A percentile compares a stretch with the other conserved stretches of the same genome.
Conservation (phyloP, 2,329 filamentous ascomycete genomes). For the Cladobotryum protrusum region DNA sequence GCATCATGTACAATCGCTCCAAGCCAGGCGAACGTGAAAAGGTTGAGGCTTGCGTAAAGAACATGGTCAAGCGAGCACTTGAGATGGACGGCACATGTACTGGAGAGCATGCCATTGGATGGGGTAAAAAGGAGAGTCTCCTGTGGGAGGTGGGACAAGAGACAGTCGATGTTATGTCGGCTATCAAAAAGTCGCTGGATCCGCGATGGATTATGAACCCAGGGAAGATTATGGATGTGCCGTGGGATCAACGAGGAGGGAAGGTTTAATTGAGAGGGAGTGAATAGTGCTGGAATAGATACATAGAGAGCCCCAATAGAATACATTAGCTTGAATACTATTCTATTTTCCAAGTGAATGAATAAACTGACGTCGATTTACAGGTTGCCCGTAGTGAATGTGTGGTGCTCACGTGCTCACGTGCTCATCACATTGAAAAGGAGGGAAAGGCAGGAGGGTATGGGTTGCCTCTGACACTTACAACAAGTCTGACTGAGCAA, state of each 20-base stretch:
- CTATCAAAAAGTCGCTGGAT: slow-evolving; percentile 76
- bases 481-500: no score
- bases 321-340: no score
- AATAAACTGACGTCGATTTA: no score
- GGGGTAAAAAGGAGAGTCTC: slow-evolving; percentile 78
- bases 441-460: no score
- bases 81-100: slow-evolving; percentile 95
- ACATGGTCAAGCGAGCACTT: slow-evolving; percentile 84
- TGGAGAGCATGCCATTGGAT: slow-evolving; percentile 78
- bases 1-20: slow-evolving; percentile 76
- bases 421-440: no score
- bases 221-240: slow-evolving; percentile 79
- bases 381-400: no score
- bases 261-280: no score
- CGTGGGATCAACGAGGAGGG: slow-evolving; percentile 24
- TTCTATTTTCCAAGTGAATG: no score
- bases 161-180: slow-evolving; percentile 78
- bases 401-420: no score
- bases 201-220: slow-evolving; percentile 87
- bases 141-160: slow-evolving; percentile 73
- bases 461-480: no score
- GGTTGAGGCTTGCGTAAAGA: slow-evolving; percentile 75
- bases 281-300: background rate
- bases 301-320: background rate
- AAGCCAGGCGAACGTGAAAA: slow-evolving; percentile 64